Base-by-base conservation (phyloP, 805 yeast species). In the Dipodascus geniculatus region DNA sequence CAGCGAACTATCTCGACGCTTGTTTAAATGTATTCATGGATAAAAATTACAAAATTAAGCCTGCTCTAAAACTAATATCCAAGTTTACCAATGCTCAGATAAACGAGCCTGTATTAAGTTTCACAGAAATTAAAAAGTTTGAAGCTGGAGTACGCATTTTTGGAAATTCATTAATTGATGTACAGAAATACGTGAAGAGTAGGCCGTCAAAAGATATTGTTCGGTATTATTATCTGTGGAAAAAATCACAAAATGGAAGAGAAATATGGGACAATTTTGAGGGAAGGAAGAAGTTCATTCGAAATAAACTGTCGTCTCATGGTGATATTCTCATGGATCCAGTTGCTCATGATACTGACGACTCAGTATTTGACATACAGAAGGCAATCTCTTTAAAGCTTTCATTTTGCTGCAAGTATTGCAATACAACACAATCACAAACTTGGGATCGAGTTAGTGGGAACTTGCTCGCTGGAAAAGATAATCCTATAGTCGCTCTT, bases 181-280 rank as follows among this genome's bases (percentile, higher is more conserved):
- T 85, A 0, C 78, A 64, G 57, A 76, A 80, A 62, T 76, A 75
- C 53, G 91, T 89, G 16, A 76, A 75, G 33, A 74, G 87, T 0
- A 91, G 84, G 60, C 71, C 87, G 0, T 71, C 80, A 55, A 75
- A 87, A 0, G 84, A 82, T 83, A 72, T 87, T 58, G 96, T 89
- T 1, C 68, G 96, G 54, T 87, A 74, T 63, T 89, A 87, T 61
- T 89, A 89, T 61, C 70, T 85, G 50, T 89, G 96, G 96, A 88
- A 88, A 68, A 87, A 88, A 63, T 82, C 95, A 0, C 69, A 75
- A 44, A 74, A 74, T 49, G 96, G 96, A 0, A 79, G 76, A 57
- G 62, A 65, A 44, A 83, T 87, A 14, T 85, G 96, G 93, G 95
- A 87, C 23, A 80, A 82, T 60, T 85, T 70, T 63, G 80, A 79